Base-by-base conservation (phyloP, 257 asterid species). In the Lantana camara region DNA sequence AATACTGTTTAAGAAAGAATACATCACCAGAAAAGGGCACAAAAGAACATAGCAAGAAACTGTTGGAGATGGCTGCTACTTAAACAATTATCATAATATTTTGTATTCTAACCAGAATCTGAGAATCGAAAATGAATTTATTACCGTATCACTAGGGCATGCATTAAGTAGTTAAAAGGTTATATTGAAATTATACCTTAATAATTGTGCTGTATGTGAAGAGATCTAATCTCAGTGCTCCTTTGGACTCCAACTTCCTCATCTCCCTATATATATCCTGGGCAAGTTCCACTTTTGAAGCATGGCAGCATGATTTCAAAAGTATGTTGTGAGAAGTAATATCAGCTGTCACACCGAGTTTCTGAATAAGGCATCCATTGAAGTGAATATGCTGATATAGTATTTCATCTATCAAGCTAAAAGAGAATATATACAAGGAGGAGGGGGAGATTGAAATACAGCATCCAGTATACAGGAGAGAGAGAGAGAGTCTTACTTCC, bases 181-280 rank as follows among this genome's bases (percentile, higher is more conserved):
- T 17, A 27, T 51, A 34, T 16, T 35, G 50, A 68, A 61, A 51
- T 35, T 49, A 50, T 75, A 92, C 98, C 94, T 92, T 89, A 41
- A 92, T 79, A 72, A 92, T 89, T 60, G 98, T 85, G 83, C 97
- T 89, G 81, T 89, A 92, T 12, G 98, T 92, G 88, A 89, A 87
- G 74, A 85, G 94, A 72, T 92, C 98, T 86, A 85, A 68, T 65
- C 83, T 83, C 68, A 92, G 49, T 24, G 63, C 81, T 61, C 97
- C 97, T 66, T 59, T 69, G 5, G 75, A 59, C 77, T 92, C 96
- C 83, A 89, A 72, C 22, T 60, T 63, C 72, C 64, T 80, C 40
- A 88, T 81, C 69, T 76, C 80, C 72, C 66, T 77, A 73, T 89
- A 92, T 54, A 84, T 79, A 67, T 83, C 95, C 76, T 73, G 82